phyloP scores from a whole-genome alignment of 257 asterid genomes.

The Scutellaria minor region DNA sequence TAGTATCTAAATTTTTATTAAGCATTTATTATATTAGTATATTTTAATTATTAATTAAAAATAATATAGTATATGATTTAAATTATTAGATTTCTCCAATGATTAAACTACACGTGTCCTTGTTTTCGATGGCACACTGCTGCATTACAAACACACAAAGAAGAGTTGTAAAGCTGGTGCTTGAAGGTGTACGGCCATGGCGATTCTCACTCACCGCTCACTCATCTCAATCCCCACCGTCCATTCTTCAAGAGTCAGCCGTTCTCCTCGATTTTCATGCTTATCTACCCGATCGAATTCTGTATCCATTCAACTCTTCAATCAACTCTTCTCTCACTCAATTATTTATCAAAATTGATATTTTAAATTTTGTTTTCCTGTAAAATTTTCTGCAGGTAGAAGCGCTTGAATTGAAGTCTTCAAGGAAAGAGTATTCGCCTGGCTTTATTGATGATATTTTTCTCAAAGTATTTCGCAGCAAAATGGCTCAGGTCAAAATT shows the following conservation, averaged over 20 bases:
- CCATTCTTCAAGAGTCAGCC: conserved; percentile 33
- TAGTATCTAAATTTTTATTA: too few species aligned
- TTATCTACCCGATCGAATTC: conserved; percentile 44
- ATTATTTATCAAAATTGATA: not conserved
- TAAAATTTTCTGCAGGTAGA: conserved; percentile 36
- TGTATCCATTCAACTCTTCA: conserved; percentile 28
- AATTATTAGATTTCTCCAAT: too few species aligned
- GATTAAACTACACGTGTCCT: not conserved
- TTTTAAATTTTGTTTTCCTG: not conserved
- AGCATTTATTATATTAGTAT: too few species aligned
- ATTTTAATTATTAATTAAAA: too few species aligned
- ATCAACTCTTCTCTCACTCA: not conserved
- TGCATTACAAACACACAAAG: not conserved
- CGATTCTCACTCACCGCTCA: conserved; percentile 44
- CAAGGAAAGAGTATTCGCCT: conserved; percentile 50
- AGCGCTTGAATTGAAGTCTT: conserved; percentile 40
- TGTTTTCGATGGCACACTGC: not conserved
- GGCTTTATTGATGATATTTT: conserved; percentile 62
- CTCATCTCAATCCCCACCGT: conserved; percentile 38
- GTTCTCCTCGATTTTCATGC: conserved; percentile 41
- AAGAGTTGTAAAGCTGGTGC: conserved; percentile 13
- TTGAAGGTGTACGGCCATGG: conserved; percentile 39
- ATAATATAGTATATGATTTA: too few species aligned
- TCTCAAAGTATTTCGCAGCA: conserved; percentile 65
- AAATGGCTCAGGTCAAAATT: conserved; percentile 65